phyloP scores from a whole-genome alignment of 1,284 basidiomycete species.

The Phlebopus sp. region DNA sequence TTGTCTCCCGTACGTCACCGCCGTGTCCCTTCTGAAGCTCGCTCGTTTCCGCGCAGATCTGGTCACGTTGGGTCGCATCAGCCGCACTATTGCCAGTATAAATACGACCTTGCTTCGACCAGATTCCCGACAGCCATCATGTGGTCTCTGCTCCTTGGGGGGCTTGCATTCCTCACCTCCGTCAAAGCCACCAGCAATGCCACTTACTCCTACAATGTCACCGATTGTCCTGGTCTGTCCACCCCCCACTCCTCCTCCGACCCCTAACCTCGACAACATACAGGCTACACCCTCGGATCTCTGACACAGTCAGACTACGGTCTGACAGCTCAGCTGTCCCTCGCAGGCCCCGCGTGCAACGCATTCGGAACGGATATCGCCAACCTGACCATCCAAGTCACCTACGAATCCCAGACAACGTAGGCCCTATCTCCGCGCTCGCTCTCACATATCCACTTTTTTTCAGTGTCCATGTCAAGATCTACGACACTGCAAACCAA shows the following conservation, averaged over 20 bases:
- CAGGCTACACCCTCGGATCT: constrained; percentile 48
- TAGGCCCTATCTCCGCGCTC: constrained; percentile 18
- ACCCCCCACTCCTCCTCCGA: not conserved
- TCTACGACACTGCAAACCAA: constrained; percentile 57
- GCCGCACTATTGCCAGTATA: too few relatives aligned
- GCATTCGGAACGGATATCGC: constrained; percentile 65
- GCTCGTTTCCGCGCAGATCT: too few relatives aligned
- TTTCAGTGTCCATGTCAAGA: constrained; percentile 68
- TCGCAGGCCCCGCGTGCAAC: constrained; percentile 63
- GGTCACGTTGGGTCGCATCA: too few relatives aligned
- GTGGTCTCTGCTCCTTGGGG: too few relatives aligned
- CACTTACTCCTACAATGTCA: constrained; percentile 10
- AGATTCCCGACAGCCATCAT: too few relatives aligned
- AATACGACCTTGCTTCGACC: too few relatives aligned
- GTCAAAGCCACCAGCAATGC: too few relatives aligned
- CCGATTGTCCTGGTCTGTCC: constrained; percentile 11
- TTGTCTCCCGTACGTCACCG: too few relatives aligned
- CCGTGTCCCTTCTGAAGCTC: too few relatives aligned
- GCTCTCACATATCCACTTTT: not conserved
- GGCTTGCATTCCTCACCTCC: too few relatives aligned
- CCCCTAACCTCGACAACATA: not conserved
- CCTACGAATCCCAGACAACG: constrained; percentile 56
- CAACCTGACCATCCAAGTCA: constrained; percentile 61
- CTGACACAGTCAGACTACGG: constrained; percentile 44
- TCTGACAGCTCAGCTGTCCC: constrained; percentile 50